Conservation (phyloP, 768 basidiomycete genomes). For the Inosperma sp. region DNA sequence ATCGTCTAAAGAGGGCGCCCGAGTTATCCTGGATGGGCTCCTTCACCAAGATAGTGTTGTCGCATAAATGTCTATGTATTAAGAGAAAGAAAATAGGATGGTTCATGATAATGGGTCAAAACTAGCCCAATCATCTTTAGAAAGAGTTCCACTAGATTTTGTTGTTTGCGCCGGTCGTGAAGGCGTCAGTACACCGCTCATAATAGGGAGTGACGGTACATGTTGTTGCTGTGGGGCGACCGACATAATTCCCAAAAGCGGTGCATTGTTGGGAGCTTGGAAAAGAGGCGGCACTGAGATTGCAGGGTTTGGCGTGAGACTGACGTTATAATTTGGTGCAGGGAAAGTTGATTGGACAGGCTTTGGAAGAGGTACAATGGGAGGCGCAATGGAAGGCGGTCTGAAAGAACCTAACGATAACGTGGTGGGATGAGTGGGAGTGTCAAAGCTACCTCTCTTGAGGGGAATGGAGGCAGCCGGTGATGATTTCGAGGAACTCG, state of each 20-base stretch:
- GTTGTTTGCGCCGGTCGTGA: conserved; percentile 56
- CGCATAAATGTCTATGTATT: not conserved
- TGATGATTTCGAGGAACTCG: not conserved
- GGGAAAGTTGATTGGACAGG: conserved; percentile 14
- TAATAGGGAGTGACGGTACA: conserved; percentile 23
- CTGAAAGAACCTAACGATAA: conserved; percentile 18
- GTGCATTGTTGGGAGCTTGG: conserved; percentile 9
- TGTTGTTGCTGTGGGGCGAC: conserved; percentile 20
- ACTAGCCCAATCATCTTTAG: conserved; percentile 73
- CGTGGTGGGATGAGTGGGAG: conserved; percentile 10
- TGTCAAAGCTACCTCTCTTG: conserved; percentile 6
- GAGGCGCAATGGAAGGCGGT: conserved; percentile 14
- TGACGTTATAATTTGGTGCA: conserved; percentile 57
- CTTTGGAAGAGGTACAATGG: conserved; percentile 19
- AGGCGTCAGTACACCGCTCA: conserved; percentile 54
- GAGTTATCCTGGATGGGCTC: conserved; percentile 57
- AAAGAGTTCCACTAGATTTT: conserved; percentile 39
- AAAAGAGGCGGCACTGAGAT: conserved; percentile 13
- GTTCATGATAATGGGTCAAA: conserved; percentile 69
- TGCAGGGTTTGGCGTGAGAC: conserved; percentile 27
- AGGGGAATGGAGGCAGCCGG: conserved; percentile 11
- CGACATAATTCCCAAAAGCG: not conserved
- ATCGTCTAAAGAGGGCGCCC: conserved; percentile 70
- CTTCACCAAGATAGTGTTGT: conserved; percentile 40
- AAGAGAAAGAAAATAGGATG: not conserved